phyloP scores from a whole-genome alignment of 768 basidiomycete species.

The Pleurotus ostreatus region DNA sequence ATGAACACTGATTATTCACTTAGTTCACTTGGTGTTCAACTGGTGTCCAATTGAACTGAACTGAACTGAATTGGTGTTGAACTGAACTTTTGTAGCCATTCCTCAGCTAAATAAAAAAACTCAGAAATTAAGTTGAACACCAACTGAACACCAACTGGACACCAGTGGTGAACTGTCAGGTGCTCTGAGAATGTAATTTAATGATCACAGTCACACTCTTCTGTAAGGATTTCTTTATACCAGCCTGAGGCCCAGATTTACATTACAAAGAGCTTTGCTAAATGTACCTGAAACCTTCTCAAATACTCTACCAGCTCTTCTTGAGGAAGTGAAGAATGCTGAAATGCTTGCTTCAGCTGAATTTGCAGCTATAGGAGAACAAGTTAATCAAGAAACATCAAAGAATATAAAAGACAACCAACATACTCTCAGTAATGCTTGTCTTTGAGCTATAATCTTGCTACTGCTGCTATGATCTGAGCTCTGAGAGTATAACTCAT shows the following conservation, averaged over 20 bases:
- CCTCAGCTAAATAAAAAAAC: too few relatives aligned
- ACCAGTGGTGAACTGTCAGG: too few relatives aligned
- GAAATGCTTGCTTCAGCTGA: constrained; percentile 68
- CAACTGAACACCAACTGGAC: too few relatives aligned
- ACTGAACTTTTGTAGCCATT: too few relatives aligned
- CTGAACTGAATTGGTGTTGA: too few relatives aligned
- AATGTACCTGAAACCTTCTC: constrained; percentile 64
- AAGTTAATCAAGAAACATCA: neutral
- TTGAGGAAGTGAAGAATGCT: constrained; percentile 72
- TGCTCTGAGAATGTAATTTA: too few relatives aligned
- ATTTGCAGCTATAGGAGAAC: constrained; percentile 51
- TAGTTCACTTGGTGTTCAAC: too few relatives aligned
- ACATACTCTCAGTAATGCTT: constrained; percentile 62
- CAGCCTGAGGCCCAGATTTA: neutral
- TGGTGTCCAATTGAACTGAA: too few relatives aligned
- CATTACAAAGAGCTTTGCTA: constrained; percentile 48
- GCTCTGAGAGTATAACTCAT: constrained; percentile 50
- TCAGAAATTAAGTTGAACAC: too few relatives aligned
- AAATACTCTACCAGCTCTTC: constrained; percentile 65
- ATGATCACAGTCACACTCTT: too few relatives aligned
- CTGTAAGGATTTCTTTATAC: too few relatives aligned
- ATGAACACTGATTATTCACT: too few relatives aligned
- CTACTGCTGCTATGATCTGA: constrained; percentile 61
- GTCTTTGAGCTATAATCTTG: constrained; percentile 57
- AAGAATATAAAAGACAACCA: neutral